These are phyloP conservation scores for Clarkia xantiana DNA, from an alignment of 345 rosid genomes.

Conservation along the genomic window DNA sequence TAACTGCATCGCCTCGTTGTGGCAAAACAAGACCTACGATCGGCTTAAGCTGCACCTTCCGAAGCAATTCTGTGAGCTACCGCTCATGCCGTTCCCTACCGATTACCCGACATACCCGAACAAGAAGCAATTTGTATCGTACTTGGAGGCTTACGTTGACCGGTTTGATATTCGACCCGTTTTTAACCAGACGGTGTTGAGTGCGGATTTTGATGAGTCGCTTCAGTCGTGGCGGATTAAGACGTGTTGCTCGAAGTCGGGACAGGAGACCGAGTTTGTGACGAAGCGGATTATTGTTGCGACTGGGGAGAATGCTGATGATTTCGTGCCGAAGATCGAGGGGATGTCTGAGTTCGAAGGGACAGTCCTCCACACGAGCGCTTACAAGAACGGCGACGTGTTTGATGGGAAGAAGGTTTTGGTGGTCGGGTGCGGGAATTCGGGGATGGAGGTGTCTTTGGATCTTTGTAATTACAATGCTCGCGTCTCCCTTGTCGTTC, in stretches of 20 bases:
- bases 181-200: conserved; percentile 46
- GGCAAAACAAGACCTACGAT: conserved; percentile 67
- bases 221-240: conserved; percentile 45
- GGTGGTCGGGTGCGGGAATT: conserved; percentile 77
- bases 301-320: conserved; percentile 67
- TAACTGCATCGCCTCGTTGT: conserved; percentile 69
- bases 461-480: conserved; percentile 53
- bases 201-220: conserved; percentile 36
- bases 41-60: conserved; percentile 90
- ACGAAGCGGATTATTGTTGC: conserved; percentile 58
- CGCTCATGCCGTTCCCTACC: conserved; percentile 48
- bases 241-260: conserved; percentile 7
- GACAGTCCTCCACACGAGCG: conserved; percentile 38
- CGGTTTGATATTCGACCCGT: conserved; percentile 57
- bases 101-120: conserved; percentile 71
- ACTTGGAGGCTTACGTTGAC: conserved; percentile 54
- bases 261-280: conserved; percentile 33
- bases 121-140: conserved; percentile 51
- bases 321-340: conserved; percentile 23
- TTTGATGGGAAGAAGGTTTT: conserved; percentile 33
- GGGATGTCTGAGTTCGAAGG: conserved; percentile 40
- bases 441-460: conserved; percentile 58
- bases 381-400: conserved; percentile 38
- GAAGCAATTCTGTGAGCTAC: conserved; percentile 68
- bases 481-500: conserved; percentile 36